A percentile compares a stretch with the other conserved stretches of the same genome.
Conservation (phyloP, 2,329 filamentous ascomycete genomes). For the Diaporthe humulicola region DNA sequence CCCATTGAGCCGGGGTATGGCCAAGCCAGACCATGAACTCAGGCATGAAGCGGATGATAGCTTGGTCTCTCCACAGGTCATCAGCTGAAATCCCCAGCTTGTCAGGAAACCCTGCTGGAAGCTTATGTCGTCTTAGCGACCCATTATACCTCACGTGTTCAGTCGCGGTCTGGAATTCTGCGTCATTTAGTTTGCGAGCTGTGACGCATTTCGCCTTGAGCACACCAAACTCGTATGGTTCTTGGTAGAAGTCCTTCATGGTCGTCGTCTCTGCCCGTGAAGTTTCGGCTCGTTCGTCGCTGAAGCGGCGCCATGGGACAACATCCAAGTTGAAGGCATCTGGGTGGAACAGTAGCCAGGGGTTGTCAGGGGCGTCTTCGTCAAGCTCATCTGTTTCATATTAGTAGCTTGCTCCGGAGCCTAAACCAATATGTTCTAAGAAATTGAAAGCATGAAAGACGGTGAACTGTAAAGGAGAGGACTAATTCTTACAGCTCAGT, state of each 20-base stretch:
- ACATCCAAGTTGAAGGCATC: constrained; percentile 5
- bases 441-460: neutral
- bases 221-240: neutral
- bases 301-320: neutral
- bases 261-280: neutral
- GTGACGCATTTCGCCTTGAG: neutral
- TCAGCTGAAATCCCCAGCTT: neutral
- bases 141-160: neutral
- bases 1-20: neutral
- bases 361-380: neutral
- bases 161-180: neutral
- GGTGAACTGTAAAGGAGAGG: neutral
- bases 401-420: neutral
- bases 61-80: neutral
- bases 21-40: constrained; percentile 15
- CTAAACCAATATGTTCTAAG: neutral
- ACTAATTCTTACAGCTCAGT: neutral
- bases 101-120: neutral
- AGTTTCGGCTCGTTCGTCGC: neutral
- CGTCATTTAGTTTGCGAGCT: neutral
- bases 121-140: neutral
- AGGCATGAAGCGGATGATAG: neutral
- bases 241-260: constrained; percentile 7
- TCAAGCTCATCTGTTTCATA: neutral
- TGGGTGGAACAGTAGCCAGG: constrained; percentile 10